Conservation (phyloP, 2,329 filamentous ascomycete species). For the Fusarium sp. region DNA sequence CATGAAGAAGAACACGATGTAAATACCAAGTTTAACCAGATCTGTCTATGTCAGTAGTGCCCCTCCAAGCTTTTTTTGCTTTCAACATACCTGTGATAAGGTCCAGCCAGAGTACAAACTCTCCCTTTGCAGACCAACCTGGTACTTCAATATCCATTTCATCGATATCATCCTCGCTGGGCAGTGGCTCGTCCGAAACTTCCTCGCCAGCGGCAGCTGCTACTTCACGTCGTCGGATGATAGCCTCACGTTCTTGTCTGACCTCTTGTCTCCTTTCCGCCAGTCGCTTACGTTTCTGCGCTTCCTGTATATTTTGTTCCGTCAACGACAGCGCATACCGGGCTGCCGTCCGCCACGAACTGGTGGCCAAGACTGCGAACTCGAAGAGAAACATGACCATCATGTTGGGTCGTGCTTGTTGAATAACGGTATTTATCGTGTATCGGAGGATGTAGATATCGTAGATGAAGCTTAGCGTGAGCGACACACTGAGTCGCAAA, state of each 20-base stretch:
- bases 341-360: constrained; percentile 79
- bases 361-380: constrained; percentile 86
- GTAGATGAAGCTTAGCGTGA: constrained; percentile 81
- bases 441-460: constrained; percentile 84
- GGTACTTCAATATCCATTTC: constrained; percentile 95
- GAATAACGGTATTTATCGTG: constrained; percentile 82
- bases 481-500: constrained; percentile 78
- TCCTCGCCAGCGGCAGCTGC: constrained; percentile 66
- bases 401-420: constrained; percentile 92
- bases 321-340: constrained; percentile 82
- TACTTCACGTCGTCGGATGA: constrained; percentile 58
- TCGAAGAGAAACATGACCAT: constrained; percentile 99
- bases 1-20: constrained; percentile 91
- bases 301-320: constrained; percentile 78
- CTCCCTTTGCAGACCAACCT: constrained; percentile 95
- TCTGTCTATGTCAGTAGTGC: constrained; percentile 61
- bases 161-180: constrained; percentile 79
- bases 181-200: constrained; percentile 62
- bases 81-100: constrained; percentile 73
- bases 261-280: constrained; percentile 75
- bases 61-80: not conserved
- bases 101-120: constrained; percentile 90
- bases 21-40: constrained; percentile 89
- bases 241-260: constrained; percentile 64
- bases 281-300: constrained; percentile 76